Base-by-base conservation (phyloP, 139 green algal species). In the Ostreobium quekettii region DNA sequence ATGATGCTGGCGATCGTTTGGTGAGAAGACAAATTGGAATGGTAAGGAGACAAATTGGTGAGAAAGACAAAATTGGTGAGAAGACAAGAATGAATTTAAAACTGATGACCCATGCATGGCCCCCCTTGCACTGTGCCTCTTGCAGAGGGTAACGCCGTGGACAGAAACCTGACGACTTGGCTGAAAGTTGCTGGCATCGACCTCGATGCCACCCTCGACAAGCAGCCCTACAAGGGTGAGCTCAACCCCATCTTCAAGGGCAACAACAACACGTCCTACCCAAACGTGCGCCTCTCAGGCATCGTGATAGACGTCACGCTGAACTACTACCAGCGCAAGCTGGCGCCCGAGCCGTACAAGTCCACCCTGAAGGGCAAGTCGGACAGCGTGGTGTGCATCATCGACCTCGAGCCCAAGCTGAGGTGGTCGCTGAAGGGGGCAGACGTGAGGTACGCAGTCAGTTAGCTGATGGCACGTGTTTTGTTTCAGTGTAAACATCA, bases 181-280 rank as follows among this genome's bases (percentile, higher is more conserved):
- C n/a, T 65, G 28, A 65, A 65, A 5, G 4, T 65, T 7, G 29
- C 26, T 46, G 58, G 58, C 42, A n/a, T 65, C 4, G 58, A 65
- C n/a, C 28, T 65, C 11, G 58, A 65, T 22, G 24, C 42, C 15
- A 32, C 33, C 26, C 26, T 65, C 15, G 58, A 65, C 29, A 35
- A 65, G n/a, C 58, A 65, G n/a, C n/a, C n/a, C n/a, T n/a, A n/a
- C n/a, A n/a, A n/a, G n/a, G 15, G 49, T 62, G 15, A 62, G 8
- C 33, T 11, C 15, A 62, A 53, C 19, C 46, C 19, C 46, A 26
- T 53, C 15, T 19, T 53, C 49, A 8, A 31, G 8, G 33, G 6
- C 19, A 65, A 65, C 28, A 35, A 35, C n/a, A 39, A 38, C 8
- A 8, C 15, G 8, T 8, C 8, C 6, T 68, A 68, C 35, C 61